Evolutionary conservation across 495 filamentous ascomycete species (phyloP), one percentile per base, ranked within the genome.

Genomic region (Penicillium fimorum): DNA sequence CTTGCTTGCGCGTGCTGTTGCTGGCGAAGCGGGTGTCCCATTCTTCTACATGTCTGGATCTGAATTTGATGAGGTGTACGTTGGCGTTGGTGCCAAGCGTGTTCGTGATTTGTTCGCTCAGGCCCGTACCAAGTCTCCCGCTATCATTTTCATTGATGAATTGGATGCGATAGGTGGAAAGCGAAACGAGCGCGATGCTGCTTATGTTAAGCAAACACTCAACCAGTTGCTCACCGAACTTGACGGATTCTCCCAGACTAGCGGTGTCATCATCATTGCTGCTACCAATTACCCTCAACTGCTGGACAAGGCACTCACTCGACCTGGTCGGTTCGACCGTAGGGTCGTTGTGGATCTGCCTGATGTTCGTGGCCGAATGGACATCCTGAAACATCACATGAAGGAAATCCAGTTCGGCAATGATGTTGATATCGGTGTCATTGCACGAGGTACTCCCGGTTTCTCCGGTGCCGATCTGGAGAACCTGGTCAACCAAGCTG

Each of bases 1-100:
- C n/a, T 82, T 98, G 40, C 83, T 98, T 53, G 94, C 94, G 55
- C 89, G 95, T 60, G 94, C 94, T 11, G 94, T 98, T 49, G 94
- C 94, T 51, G 94, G 94, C 27, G 94, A 98, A 77, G 91, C 94
- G 42, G 94, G 94, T 55, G 95, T 97, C 20, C 94, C 94, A 1
- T 97, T 97, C 82, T 98, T 97, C 82, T 97, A 94, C 81, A 97
- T 98, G 93, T 97, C 95, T 61, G 94, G 94, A 27, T 92, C 89
- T 54, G 95, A 98, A 70, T 98, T 98, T 67, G 94, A 98, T 65
- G 94, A 98, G 70, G 88, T 98, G 40, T 98, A 96, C 64, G 95
- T 98, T 24, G 94, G 94, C 63, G 95, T 98, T 50, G 94, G 94
- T 63, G 94, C 94, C 46, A 97, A 97, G 78, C 90, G 94, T 67